Evolutionary conservation across 2,329 filamentous ascomycete species (phyloP), one percentile per base, ranked within the genome.

Genomic region (Aurifilum marmelostoma): DNA sequence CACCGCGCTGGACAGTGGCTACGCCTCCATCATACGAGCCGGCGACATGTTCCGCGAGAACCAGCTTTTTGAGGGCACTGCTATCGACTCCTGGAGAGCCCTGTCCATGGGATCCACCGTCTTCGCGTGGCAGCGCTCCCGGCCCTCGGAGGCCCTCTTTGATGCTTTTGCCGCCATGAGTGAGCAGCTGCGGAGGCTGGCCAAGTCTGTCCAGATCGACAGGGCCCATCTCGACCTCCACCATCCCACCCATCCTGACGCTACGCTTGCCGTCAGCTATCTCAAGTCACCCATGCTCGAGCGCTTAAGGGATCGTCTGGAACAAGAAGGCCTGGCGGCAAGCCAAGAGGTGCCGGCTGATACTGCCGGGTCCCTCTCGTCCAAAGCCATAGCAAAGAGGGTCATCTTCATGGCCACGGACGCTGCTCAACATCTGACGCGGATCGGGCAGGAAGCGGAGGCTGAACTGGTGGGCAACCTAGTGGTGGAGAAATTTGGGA

Each of bases 31-130:
- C 63, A 73, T 84, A 3, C 79, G 82, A 39, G 86, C 82, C 1
- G 82, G 84, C 61, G 73, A 80, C 29, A 76, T 83, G 50, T 81
- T 84, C 70, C 76, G 78, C 37, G 68, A 71, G 4, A 79, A 77
- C 41, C 76, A 75, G 4, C 75, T 79, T 1, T 79, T 81, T 1
- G 77, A 79, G 3, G 69, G 75, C 2, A 75, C 80, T 21, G 71
- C 87, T 8, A 75, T 80, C 32, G 73, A 74, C 1, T 78, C 82
- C 0, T 89, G 86, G 87, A 75, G 76, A 2, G 74, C 73, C 8
- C 77, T 88, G 1, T 85, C 85, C 1, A 86, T 83, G 83, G 74
- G 80, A 27, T 85, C 86, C 0, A 88, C 86, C 0, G 82, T 87
- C 12, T 79, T 84, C 58, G 81, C 83, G 2, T 83, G 81, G 74